Evolutionary conservation across 2,329 filamentous ascomycete species (phyloP).

Genomic region (Verticillium klebahnii): DNA sequence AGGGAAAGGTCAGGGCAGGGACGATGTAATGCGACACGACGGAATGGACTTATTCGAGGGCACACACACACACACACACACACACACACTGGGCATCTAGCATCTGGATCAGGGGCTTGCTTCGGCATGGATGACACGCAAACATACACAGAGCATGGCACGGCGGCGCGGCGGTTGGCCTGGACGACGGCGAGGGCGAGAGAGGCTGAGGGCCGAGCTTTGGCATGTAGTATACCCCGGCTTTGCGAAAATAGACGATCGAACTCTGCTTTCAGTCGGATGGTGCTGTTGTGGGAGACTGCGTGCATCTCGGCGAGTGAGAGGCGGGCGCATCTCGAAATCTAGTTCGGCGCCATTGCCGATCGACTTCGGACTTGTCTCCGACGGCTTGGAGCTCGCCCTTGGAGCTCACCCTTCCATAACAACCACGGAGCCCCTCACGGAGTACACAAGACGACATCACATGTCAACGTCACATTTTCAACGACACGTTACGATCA

Average conservation of each 20-base stretch:
- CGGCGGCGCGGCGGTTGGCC: neutral
- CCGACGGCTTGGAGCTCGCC: neutral
- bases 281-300: too few species aligned
- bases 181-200: neutral
- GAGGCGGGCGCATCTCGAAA: too few species aligned
- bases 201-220: neutral
- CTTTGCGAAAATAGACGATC: neutral
- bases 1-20: constrained; percentile 42
- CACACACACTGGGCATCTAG: neutral
- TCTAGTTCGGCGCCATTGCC: neutral
- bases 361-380: neutral
- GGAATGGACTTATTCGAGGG: neutral
- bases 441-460: too few species aligned
- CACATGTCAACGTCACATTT: too few species aligned
- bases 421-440: neutral
- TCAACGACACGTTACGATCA: too few species aligned
- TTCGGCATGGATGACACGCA: neutral
- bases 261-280: neutral
- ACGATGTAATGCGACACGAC: neutral
- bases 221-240: neutral
- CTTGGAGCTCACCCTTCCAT: neutral
- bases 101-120: neutral
- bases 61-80: neutral
- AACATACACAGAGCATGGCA: neutral
- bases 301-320: too few species aligned